A percentile compares a stretch with the other conserved stretches of the same genome.
These are phyloP conservation scores for Boletales sp. DNA, from an alignment of 768 basidiomycete genomes.

Conservation along the genomic window DNA sequence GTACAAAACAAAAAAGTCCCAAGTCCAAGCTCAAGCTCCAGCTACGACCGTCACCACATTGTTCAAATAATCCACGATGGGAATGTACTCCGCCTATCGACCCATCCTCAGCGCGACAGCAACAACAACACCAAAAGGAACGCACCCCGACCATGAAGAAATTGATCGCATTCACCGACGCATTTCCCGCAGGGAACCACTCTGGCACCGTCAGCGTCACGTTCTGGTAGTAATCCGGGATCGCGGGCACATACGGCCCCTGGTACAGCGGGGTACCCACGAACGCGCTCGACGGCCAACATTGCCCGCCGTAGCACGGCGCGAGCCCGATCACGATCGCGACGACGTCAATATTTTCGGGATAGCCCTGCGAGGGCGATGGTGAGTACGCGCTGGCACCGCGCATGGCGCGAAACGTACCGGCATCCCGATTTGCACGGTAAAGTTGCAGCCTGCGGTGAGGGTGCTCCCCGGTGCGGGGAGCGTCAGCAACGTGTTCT, in stretches of 20 bases:
- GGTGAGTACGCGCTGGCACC: too few species aligned
- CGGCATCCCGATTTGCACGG: too few species aligned
- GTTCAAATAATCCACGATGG: conserved; percentile 21
- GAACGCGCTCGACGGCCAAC: conserved; percentile 18
- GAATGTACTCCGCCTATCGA: conserved; percentile 7
- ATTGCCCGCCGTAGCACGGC: conserved; percentile 19
- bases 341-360: conserved; percentile 25
- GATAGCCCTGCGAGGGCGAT: background rate
- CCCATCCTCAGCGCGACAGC: background rate
- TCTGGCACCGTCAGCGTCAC: conserved; percentile 31
- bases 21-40: background rate
- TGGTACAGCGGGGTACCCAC: conserved; percentile 34
- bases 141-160: conserved; percentile 38
- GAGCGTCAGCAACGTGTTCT: too few species aligned
- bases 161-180: conserved; percentile 36
- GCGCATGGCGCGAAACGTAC: too few species aligned
- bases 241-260: conserved; percentile 29
- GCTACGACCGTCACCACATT: conserved; percentile 14
- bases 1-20: background rate
- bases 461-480: too few species aligned
- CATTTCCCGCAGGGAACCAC: conserved; percentile 21
- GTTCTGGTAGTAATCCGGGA: conserved; percentile 24
- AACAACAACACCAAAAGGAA: too few species aligned
- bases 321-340: conserved; percentile 32
- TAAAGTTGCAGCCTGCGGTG: too few species aligned